Conservation (phyloP, 2,329 filamentous ascomycete genomes). For the Ceratocystis eucalypticola region DNA sequence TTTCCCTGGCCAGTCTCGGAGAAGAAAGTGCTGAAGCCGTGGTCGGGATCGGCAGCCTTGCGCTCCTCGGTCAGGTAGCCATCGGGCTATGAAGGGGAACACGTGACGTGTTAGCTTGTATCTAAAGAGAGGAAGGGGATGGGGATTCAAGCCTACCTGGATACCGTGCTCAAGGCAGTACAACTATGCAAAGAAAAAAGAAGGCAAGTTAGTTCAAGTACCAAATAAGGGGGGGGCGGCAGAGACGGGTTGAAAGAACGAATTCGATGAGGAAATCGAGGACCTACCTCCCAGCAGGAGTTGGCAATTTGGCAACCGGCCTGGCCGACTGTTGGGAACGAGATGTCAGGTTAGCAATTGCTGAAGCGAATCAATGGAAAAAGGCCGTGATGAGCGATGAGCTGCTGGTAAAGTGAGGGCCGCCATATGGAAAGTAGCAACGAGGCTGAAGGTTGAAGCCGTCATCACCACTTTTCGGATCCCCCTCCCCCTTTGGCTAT, state of each 20-base stretch:
- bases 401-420: too few species aligned
- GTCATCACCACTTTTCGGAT: too few species aligned
- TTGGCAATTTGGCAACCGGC: conserved; percentile 99
- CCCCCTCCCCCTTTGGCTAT: too few species aligned
- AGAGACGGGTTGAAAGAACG: too few species aligned
- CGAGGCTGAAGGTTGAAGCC: too few species aligned
- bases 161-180: conserved; percentile 99
- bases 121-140: not conserved
- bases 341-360: conserved; percentile 13
- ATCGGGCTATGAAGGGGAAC: conserved; percentile 56
- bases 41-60: conserved; percentile 82
- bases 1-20: conserved; percentile 98
- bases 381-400: not conserved
- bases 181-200: conserved; percentile 45
- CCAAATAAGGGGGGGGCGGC: not conserved
- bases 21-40: conserved; percentile 99
- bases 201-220: not conserved
- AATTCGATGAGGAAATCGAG: not conserved
- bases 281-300: conserved; percentile 98
- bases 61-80: conserved; percentile 97
- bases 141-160: conserved; percentile 52
- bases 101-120: conserved; percentile 1
- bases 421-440: not conserved
- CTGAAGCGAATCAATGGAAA: not conserved
- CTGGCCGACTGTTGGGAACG: conserved; percentile 70